Percentiles rank a stretch among this genome's conserved stretches.
These are phyloP conservation scores for Tricholoma furcatifolium DNA, from an alignment of 768 basidiomycete genomes.

Conservation along the genomic window DNA sequence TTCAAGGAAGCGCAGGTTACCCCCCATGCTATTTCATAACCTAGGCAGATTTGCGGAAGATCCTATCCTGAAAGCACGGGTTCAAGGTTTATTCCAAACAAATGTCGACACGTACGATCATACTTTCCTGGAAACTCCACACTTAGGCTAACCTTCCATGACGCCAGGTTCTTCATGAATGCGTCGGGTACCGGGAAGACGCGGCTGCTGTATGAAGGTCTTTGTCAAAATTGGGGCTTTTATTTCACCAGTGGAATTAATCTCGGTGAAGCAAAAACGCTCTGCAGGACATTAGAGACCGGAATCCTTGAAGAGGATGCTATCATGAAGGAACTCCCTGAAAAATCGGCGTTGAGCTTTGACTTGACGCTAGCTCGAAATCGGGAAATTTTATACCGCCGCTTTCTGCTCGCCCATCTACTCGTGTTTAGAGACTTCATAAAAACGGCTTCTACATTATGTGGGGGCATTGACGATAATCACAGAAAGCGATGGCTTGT, in stretches of 20 bases:
- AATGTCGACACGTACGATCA: not conserved
- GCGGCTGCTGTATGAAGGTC: slow-evolving; percentile 7
- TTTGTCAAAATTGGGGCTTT: slow-evolving; percentile 8
- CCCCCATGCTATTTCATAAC: not conserved
- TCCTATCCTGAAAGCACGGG: not conserved
- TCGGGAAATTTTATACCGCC: not conserved
- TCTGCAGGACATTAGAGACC: not conserved
- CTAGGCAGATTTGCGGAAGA: not conserved
- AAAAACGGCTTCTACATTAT: not conserved
- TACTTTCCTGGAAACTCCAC: not conserved
- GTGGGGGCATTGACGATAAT: not conserved
- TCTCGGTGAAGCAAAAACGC: too few species aligned
- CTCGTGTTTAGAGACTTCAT: not conserved
- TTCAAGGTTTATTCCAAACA: not conserved
- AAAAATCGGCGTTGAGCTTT: not conserved
- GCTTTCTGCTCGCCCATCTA: not conserved
- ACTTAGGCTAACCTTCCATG: not conserved
- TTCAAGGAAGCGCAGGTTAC: not conserved
- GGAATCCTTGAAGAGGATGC: too few species aligned
- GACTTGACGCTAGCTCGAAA: not conserved
- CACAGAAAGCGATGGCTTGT: not conserved
- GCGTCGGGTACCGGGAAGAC: slow-evolving; percentile 3
- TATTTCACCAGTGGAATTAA: too few species aligned
- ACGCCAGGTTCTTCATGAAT: slow-evolving; percentile 1
- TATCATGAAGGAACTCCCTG: too few species aligned